Evolutionary conservation across 768 basidiomycete species (phyloP), one percentile per base, ranked within the genome.

Genomic region (Leccinum imitatum): DNA sequence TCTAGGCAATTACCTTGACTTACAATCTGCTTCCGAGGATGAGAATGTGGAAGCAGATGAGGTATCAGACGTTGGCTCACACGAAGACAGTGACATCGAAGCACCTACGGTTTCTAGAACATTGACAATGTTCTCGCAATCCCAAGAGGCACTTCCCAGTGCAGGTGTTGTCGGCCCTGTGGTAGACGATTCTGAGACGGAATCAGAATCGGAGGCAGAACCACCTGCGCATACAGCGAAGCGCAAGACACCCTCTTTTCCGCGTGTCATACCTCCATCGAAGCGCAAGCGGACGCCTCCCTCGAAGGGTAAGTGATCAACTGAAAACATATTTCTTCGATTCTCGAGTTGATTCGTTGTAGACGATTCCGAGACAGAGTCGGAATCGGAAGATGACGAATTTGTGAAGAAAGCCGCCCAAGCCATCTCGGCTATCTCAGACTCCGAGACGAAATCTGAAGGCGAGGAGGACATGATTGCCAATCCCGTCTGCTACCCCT

Each of bases 1-100:
- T 65, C 51, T 59, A 78, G 80, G 71, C 7, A 66, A 75, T 59
- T 76, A 80, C 48, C 64, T 86, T 41, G 79, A 79, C 41, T 66
- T 85, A 17, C 80, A 83, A 31, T 84, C 84, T 27, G 84, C 78
- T 21, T 82, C 80, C 8, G 84, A 84, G 63, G 69, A 74, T 17
- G 73, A 72, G 41, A 39, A 0, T 7, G 56, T 62, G 35, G 69
- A 63, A 7, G 65, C 65, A 8, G 65, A 60, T 8, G 73, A 68
- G 3, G 63, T 60, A 8, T 57, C 62, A 5, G 65, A 67, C 35
- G 31, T 39, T 11, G 65, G 62, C 27, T 65, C 65, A 19, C 62
- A 67, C 37, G 63, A 65, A 39, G 71, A 69, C 47, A 70, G 71
- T 39, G 71, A 71, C n/a, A 64, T 19, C 17, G 63, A 65, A 8